Conservation (phyloP, 1,284 basidiomycete genomes). For the Sporisorium sorghi region DNA sequence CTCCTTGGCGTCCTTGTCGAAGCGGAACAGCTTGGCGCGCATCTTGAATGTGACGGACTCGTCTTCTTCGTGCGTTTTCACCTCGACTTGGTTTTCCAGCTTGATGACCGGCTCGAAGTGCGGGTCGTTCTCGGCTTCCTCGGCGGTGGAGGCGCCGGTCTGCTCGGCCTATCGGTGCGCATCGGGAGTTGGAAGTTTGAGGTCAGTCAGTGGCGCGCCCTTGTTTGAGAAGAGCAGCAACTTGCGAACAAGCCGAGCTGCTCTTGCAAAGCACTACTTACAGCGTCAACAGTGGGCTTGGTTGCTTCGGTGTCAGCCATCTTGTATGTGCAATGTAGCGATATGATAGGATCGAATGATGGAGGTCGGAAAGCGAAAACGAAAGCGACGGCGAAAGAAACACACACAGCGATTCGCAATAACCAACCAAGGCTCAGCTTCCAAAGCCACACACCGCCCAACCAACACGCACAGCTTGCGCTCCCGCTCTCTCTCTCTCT, state of each 20-base stretch:
- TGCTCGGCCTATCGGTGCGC: constrained; percentile 28
- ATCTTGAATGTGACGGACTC: constrained; percentile 96
- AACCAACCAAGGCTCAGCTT: too few relatives aligned
- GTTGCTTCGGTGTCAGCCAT: constrained; percentile 56
- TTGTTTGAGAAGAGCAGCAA: neutral
- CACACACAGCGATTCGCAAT: neutral
- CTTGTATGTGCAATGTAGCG: constrained; percentile 8
- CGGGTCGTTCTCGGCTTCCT: constrained; percentile 87
- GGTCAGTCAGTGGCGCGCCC: constrained; percentile 9
- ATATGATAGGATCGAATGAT: constrained; percentile 4
- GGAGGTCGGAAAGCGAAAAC: constrained; percentile 11
- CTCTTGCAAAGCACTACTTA: constrained; percentile 18
- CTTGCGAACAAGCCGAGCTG: neutral
- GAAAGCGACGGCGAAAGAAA: constrained; percentile 1
- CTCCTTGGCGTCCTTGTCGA: constrained; percentile 82
- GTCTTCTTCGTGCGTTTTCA: constrained; percentile 95
- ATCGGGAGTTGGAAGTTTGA: neutral
- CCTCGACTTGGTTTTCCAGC: constrained; percentile 94
- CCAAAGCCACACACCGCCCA: neutral
- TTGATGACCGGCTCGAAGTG: constrained; percentile 97
- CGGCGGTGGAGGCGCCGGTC: constrained; percentile 45
- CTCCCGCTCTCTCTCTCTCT: too few relatives aligned
- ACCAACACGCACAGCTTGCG: constrained; percentile 7
- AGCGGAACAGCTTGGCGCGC: constrained; percentile 99
- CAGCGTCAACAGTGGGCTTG: constrained; percentile 53